Base-by-base conservation (phyloP, 2,329 filamentous ascomycete genomes). In the Lecanoromycetidae sp. region DNA sequence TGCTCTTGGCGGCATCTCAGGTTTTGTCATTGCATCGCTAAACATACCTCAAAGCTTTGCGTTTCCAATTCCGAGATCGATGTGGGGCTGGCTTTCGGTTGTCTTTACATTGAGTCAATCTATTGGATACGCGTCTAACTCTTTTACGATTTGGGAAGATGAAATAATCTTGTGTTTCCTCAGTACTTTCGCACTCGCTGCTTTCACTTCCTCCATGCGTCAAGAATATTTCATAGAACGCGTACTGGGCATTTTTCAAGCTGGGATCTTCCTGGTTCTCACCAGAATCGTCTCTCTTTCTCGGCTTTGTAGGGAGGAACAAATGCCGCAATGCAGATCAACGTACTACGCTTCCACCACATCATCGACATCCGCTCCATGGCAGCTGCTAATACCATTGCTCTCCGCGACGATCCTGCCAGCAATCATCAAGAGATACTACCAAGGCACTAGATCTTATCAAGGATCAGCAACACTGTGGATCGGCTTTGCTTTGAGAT, bases 61-160 rank as follows among this genome's bases (percentile, higher is more conserved):
- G 39, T 62, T 68, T 13, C 71, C 85, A 29, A 56, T 87, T 8
- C 88, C 87, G 0, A 76, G 66, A n/a, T 83, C 77, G 0, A 67
- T 88, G 45, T 98, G 90, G 88, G 83, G 87, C n/a, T 90, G 85
- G 80, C 69, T 94, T 50, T 81, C 86, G 5, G 70, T 86, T 22
- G 62, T 88, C 12, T 87, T 94, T 56, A 87, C 87, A 0, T 63
- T 87, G n/a, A 79, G 83, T 52, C 86, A 94, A 59, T 93, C 87
- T n/a, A 70, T 85, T 43, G 90, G 91, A 6, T 98, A 96, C 62
- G 90, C 90, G 0, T 91, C 91, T 3, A 98, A 98, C 66, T 98
- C 91, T 0, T 98, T 88, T 66, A 96, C 90, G 0, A 94, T 98
- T 55, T 98, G 91, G 88, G 91, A 98, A 67, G 91, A 98, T 59